Base-by-base conservation (phyloP, 2,329 filamentous ascomycete species). In the Botrytis galanthina region DNA sequence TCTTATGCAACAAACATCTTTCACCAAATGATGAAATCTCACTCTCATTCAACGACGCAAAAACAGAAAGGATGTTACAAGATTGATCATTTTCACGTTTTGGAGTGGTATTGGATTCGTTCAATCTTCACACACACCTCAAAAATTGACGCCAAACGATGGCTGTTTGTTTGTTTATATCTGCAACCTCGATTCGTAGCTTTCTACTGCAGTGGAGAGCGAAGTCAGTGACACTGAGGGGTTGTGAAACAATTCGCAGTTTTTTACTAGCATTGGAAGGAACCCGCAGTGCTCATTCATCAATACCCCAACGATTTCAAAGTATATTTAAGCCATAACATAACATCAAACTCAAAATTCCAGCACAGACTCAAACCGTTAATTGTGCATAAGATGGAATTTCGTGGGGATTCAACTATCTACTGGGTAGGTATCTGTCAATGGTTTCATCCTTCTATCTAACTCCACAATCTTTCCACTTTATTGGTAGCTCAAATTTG, bases 391-490 rank as follows among this genome's bases (percentile, higher is more conserved):
- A 51, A 39, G 54, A 62, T 51, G 29, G 39, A 67, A 60, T 60
- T 73, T 72, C 64, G 44, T 12, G 59, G 44, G 44, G 39, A 60
- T 61, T 54, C 57, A 73, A 68, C 26, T 46, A 60, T 70, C 46
- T 70, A 57, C 51, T 57, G 2, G 51, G n/a, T 57, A 66, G n/a
- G n/a, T 57, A 66, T 70, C 35, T 64, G 51, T 61, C 66, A 18
- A 73, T 54, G 37, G 35, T 71, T 73, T 42, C 60, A 66, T 61
- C 73, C 44, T 44, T 74, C 70, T 73, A 74, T 75, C 60, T 44
- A 75, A 66, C 70, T 67, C 73, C 73, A 32, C 51, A n/a, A 48
- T 57, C 35, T 32, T 57, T 54, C 22, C 26, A 29, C 26, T 46
- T 60, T 26, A 46, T n/a, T 26, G 22, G 37, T 18, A 59, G 48